Evolutionary conservation across 2,329 filamentous ascomycete species (phyloP).

Genomic region (Neofusicoccum kwambonambiense): DNA sequence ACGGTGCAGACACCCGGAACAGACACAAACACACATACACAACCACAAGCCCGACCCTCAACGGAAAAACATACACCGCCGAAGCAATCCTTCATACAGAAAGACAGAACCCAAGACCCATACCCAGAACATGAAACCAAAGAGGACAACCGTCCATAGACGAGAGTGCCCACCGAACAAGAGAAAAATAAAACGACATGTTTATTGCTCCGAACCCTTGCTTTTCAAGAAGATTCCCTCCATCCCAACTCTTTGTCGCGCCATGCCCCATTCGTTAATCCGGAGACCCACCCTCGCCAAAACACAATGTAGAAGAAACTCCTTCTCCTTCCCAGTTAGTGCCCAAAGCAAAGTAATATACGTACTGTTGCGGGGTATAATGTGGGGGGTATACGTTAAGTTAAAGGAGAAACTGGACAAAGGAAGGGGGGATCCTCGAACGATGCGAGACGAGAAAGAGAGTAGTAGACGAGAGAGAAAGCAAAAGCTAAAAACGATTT

Average conservation of each 20-base stretch:
- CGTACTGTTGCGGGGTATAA: conserved; percentile 7
- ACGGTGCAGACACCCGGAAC: background rate
- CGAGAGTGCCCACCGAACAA: background rate
- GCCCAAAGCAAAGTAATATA: conserved; percentile 8
- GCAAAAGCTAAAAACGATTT: background rate
- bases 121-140: background rate
- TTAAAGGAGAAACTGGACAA: conserved; percentile 10
- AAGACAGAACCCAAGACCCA: background rate
- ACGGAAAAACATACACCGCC: background rate
- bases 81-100: background rate
- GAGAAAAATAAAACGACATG: background rate
- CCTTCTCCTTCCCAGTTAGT: conserved; percentile 8
- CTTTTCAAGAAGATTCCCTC: background rate
- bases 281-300: background rate
- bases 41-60: background rate
- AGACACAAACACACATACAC: background rate
- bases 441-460: background rate
- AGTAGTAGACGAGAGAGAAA: conserved; percentile 3
- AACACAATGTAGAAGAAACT: background rate
- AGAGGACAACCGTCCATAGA: background rate
- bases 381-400: background rate
- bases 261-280: background rate
- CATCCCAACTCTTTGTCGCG: conserved; percentile 1
- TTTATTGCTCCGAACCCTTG: conserved; percentile 1
- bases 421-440: background rate